Conservation (phyloP, 2,329 filamentous ascomycete genomes). For the Cladophialophora immunda region DNA sequence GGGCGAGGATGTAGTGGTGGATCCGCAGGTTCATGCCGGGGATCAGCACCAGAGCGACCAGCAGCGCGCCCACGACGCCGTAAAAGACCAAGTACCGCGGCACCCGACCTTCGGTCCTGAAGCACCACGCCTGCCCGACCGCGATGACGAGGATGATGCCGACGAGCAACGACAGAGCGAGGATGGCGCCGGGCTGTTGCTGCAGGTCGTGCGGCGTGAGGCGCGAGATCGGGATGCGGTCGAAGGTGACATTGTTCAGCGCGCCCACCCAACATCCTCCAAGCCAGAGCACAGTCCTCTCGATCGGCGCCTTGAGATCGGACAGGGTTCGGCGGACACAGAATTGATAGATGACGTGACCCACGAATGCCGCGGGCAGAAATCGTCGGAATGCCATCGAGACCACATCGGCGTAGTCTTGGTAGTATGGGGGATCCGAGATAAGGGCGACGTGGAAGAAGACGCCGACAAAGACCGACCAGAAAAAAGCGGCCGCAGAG, state of each 20-base stretch:
- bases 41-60: constrained; percentile 54
- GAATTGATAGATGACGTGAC: constrained; percentile 65
- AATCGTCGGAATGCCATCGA: constrained; percentile 65
- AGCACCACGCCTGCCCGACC: constrained; percentile 64
- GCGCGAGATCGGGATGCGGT: constrained; percentile 68
- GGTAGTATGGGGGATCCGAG: constrained; percentile 65
- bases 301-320: constrained; percentile 64
- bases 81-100: constrained; percentile 61
- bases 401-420: constrained; percentile 63
- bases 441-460: constrained; percentile 69
- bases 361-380: constrained; percentile 67
- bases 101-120: constrained; percentile 67
- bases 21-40: constrained; percentile 68
- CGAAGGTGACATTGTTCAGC: constrained; percentile 70
- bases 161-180: constrained; percentile 64
- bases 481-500: constrained; percentile 65
- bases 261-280: constrained; percentile 68
- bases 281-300: constrained; percentile 69
- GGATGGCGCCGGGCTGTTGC: constrained; percentile 67
- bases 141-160: constrained; percentile 60
- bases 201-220: constrained; percentile 67
- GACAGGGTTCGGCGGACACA: constrained; percentile 59
- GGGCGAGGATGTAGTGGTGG: constrained; percentile 69
- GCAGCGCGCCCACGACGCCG: constrained; percentile 49
- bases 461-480: constrained; percentile 62